phyloP scores from a whole-genome alignment of 192 early-diverging fungal genomes.

The Phlyctochytrium arcticum region DNA sequence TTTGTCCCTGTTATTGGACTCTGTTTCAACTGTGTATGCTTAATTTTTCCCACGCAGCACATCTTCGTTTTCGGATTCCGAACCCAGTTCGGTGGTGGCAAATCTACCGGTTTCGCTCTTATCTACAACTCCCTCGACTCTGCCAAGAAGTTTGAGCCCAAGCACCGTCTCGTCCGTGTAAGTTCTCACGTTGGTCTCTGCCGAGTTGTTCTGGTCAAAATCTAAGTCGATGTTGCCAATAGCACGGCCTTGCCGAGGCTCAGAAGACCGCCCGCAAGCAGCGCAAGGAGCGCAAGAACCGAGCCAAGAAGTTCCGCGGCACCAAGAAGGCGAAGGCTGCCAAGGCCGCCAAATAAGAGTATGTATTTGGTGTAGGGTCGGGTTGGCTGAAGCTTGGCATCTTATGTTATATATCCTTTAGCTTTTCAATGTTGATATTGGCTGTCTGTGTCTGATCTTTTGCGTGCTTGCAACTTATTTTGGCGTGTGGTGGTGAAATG shows the following conservation, averaged over 20 bases:
- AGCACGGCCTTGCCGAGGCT: conserved; percentile 63
- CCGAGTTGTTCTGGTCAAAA: neutral
- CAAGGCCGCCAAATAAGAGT: conserved; percentile 27
- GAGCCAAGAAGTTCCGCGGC: conserved; percentile 97
- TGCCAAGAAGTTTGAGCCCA: conserved; percentile 98
- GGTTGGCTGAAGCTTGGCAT: too few species aligned
- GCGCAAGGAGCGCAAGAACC: conserved; percentile 98
- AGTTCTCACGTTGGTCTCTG: neutral
- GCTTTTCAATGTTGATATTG: too few species aligned
- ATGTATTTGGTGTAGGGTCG: too few species aligned
- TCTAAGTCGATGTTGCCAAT: neutral
- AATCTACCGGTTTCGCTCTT: conserved; percentile 90
- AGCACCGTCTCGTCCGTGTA: conserved; percentile 83
- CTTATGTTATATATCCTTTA: too few species aligned
- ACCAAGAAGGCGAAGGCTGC: conserved; percentile 78
- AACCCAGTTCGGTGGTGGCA: conserved; percentile 95
- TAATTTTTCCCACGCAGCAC: conserved; percentile 19
- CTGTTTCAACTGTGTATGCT: neutral
- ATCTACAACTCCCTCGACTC: conserved; percentile 94
- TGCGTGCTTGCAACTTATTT: too few species aligned
- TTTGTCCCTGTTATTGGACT: conserved; percentile 13
- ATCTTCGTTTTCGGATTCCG: conserved; percentile 94
- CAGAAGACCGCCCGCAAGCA: conserved; percentile 88
- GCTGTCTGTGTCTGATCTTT: too few species aligned
- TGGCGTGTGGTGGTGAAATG: too few species aligned